Evolutionary conservation across 2,329 filamentous ascomycete genomes (phyloP), one percentile per base, ranked within the genome.

Genomic region (Penicillium concentricum): DNA sequence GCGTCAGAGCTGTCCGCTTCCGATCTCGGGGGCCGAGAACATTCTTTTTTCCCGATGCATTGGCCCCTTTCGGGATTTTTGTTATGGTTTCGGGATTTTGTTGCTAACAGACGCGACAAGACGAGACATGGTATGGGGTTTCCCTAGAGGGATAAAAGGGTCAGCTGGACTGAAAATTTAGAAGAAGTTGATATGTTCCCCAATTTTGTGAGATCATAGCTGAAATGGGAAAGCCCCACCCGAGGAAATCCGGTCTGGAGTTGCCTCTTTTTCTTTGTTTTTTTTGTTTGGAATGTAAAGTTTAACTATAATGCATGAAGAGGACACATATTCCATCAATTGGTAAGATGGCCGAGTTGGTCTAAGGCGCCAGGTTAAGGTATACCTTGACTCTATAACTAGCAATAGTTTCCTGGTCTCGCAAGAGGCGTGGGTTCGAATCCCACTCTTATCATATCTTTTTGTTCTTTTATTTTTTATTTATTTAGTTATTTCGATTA

Each of bases 271-370:
- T 50, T 12, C 1, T 12, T 26, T 16, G 4, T 43, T 26, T 15
- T 26, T 15, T 26, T n/a, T 10, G 6, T 22, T 16, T 10, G 43
- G 28, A 16, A 32, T 22, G 42, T 4, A 15, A 5, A 0, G 2
- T 6, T n/a, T 0, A 0, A 13, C 6, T 32, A 8, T 32, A 5
- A 0, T 0, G 9, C 1, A 10, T 4, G 20, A 2, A 9, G 1
- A 2, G 2, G 2, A 2, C 2, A 0, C 2, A 2, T 2, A 1
- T 5, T 20, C 4, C 20, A 51, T 18, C 15, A 34, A 15, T 26
- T 51, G 69, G 69, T 67, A 71, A 71, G 69, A 71, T 71, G 69
- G 69, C 69, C 69, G 69, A 71, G 69, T 67, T 69, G 69, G 69
- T 71, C 69, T 57, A 71, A 69, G 69, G 69, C 69, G 69, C 63